A percentile compares a stretch with the other conserved stretches of the same genome.
These are phyloP conservation scores for Thalassia testudinum DNA, from an alignment of 116 monocot genomes.

Conservation along the genomic window DNA sequence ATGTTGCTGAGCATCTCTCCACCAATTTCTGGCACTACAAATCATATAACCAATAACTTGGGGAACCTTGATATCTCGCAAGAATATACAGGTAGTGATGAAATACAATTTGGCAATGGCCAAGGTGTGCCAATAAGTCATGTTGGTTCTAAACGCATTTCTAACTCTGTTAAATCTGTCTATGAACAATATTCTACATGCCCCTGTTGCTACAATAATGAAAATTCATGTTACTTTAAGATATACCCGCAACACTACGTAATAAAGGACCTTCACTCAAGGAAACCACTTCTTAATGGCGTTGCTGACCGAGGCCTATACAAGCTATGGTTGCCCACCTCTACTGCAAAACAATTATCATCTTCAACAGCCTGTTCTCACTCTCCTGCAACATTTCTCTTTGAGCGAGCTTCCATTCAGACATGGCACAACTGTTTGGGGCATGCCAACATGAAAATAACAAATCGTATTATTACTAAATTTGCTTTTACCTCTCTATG, in stretches of 20 bases:
- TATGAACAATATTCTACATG: too few species aligned
- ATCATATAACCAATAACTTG: neutral
- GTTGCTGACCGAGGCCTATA: neutral
- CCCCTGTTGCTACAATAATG: too few species aligned
- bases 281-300: neutral
- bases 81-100: neutral
- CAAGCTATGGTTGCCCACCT: neutral
- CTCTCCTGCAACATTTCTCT: neutral
- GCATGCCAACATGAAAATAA: neutral
- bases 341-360: neutral
- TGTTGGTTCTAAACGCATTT: neutral
- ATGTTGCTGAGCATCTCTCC: too few species aligned
- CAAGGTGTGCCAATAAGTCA: neutral
- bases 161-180: too few species aligned
- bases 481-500: neutral
- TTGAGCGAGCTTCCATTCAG: too few species aligned
- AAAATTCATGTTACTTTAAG: too few species aligned
- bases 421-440: constrained; percentile 1
- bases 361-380: neutral
- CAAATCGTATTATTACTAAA: neutral
- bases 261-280: too few species aligned
- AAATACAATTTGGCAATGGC: neutral
- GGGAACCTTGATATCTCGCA: neutral
- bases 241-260: too few species aligned
- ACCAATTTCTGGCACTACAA: neutral